These are phyloP conservation scores for Musa balbisiana DNA, from an alignment of 202 grass and related monocot species.

Conservation along the genomic window DNA sequence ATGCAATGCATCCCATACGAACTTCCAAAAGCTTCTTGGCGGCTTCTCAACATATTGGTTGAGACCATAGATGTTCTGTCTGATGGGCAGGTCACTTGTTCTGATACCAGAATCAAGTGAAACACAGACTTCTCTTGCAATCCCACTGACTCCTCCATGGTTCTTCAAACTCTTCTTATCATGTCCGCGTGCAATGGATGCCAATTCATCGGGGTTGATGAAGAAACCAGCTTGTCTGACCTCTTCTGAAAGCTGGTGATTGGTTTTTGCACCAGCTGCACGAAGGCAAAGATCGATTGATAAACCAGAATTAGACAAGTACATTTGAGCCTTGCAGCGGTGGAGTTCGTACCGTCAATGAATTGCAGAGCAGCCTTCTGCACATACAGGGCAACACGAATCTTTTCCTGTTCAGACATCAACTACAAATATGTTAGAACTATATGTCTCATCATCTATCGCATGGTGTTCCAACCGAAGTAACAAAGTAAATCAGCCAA, in stretches of 20 bases:
- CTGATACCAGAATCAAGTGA: slow-evolving; percentile 47
- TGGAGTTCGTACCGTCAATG: slow-evolving; percentile 46
- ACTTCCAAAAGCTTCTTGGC: slow-evolving; percentile 74
- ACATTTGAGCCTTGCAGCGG: slow-evolving; percentile 15
- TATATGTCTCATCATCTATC: background rate
- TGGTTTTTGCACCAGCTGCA: slow-evolving; percentile 30
- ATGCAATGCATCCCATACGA: slow-evolving; percentile 93
- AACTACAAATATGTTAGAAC: background rate
- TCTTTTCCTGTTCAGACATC: slow-evolving; percentile 41
- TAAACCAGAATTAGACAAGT: slow-evolving; percentile 26
- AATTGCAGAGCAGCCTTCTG: slow-evolving; percentile 69
- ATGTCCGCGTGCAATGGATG: slow-evolving; percentile 45
- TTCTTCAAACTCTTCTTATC: slow-evolving; percentile 27
- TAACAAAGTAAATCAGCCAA: background rate
- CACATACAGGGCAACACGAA: slow-evolving; percentile 69
- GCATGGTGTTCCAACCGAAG: background rate
- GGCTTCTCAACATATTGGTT: slow-evolving; percentile 64
- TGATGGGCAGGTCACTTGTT: slow-evolving; percentile 39
- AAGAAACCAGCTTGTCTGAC: slow-evolving; percentile 48
- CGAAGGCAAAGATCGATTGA: slow-evolving; percentile 15
- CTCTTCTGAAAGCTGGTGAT: slow-evolving; percentile 45
- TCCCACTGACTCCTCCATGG: slow-evolving; percentile 52
- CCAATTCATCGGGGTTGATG: slow-evolving; percentile 81
- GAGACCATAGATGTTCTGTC: slow-evolving; percentile 52
- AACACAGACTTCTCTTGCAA: slow-evolving; percentile 65